phyloP scores from a whole-genome alignment of 192 early-diverging fungal species.

The Backusella tuberculispora region DNA sequence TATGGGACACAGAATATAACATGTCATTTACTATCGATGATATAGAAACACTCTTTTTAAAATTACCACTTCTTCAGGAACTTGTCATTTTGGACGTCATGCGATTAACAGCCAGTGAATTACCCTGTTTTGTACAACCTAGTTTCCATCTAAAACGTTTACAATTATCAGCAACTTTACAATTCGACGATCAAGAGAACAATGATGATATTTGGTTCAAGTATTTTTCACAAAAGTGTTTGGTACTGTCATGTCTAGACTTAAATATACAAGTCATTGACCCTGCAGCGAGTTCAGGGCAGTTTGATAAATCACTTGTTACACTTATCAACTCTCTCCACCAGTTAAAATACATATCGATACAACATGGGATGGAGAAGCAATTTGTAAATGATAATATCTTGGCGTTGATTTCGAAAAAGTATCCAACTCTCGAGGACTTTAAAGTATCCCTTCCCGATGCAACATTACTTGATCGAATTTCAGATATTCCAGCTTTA shows the following conservation, averaged over 20 bases:
- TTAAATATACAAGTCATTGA: neutral
- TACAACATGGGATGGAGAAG: constrained; percentile 1
- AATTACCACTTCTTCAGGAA: neutral
- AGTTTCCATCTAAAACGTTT: neutral
- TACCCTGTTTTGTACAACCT: too few relatives aligned
- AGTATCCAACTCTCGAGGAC: too few relatives aligned
- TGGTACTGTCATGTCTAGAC: neutral
- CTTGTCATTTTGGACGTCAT: neutral
- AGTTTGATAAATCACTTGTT: neutral
- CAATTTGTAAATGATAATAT: neutral
- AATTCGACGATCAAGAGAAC: neutral
- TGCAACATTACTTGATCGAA: too few relatives aligned
- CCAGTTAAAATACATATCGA: constrained; percentile 3
- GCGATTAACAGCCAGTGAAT: neutral
- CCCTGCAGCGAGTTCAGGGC: neutral
- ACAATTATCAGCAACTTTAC: neutral
- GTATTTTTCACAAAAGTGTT: neutral
- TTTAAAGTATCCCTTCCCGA: too few relatives aligned
- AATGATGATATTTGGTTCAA: neutral
- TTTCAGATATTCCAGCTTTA: neutral
- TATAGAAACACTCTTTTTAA: neutral
- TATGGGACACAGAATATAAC: neutral
- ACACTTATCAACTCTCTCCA: neutral
- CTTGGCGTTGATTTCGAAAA: neutral
- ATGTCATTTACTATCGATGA: neutral